phyloP scores from a whole-genome alignment of 148 eudicot species.

The Persicaria tinctoria region DNA sequence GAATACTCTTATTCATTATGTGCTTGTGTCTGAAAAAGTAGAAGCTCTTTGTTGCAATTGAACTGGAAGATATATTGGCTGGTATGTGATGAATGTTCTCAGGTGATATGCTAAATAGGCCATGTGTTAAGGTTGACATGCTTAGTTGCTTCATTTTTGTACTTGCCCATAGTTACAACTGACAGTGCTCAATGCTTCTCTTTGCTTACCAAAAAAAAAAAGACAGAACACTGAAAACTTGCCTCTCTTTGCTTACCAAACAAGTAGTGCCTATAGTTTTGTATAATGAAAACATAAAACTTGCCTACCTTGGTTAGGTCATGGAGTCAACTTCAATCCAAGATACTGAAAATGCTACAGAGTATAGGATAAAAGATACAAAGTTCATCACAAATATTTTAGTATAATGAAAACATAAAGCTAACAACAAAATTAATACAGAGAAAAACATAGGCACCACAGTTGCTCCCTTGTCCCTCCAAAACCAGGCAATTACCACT shows the following conservation, averaged over 20 bases:
- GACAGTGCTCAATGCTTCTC: background rate
- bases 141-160: too few species aligned
- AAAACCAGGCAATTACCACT: too few species aligned
- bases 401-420: too few species aligned
- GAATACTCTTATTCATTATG: background rate
- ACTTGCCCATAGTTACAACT: too few species aligned
- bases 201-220: background rate
- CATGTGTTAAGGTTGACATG: too few species aligned
- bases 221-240: too few species aligned
- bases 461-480: too few species aligned
- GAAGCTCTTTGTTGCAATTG: constrained; percentile 1
- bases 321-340: too few species aligned
- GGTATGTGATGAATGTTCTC: background rate
- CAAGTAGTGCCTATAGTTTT: background rate
- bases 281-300: background rate
- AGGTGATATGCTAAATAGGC: background rate
- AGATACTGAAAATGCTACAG: background rate
- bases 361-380: background rate
- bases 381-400: too few species aligned
- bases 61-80: constrained; percentile 1
- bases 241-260: background rate
- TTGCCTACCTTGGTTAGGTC: background rate
- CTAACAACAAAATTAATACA: too few species aligned
- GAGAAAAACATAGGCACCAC: too few species aligned
- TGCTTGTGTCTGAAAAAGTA: background rate